phyloP scores from a whole-genome alignment of 2,329 filamentous ascomycete genomes.

The Colletotrichum sp. region DNA sequence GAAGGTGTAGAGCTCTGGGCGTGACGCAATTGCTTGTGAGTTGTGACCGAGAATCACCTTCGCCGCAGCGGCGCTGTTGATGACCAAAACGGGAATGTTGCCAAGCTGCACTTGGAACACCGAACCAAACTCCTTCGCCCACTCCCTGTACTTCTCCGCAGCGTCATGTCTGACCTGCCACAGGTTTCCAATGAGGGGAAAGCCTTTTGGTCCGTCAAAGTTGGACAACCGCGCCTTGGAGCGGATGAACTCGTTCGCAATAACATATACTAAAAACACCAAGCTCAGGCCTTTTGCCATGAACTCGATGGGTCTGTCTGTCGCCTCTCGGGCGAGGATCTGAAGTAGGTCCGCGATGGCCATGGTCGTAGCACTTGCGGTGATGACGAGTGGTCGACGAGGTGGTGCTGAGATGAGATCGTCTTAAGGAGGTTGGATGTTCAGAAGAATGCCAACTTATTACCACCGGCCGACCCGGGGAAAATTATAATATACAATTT shows the following conservation, averaged over 20 bases:
- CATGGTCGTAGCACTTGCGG: conserved; percentile 20
- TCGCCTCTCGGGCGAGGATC: conserved; percentile 19
- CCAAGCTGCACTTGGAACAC: conserved; percentile 39
- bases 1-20: conserved; percentile 68
- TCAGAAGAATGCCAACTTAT: neutral
- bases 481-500: neutral
- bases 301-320: conserved; percentile 25
- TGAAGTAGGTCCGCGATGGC: conserved; percentile 28
- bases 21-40: conserved; percentile 68
- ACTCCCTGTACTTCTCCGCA: conserved; percentile 30
- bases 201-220: conserved; percentile 51
- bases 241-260: conserved; percentile 53
- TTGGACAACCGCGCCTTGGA: conserved; percentile 45
- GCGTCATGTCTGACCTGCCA: conserved; percentile 57
- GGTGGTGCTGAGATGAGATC: neutral
- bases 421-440: neutral
- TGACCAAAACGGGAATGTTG: conserved; percentile 66
- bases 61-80: conserved; percentile 70
- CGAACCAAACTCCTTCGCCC: conserved; percentile 31
- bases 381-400: neutral
- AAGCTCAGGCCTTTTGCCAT: neutral
- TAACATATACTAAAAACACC: conserved; percentile 45
- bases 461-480: neutral
- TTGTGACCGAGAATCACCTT: conserved; percentile 70
- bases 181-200: conserved; percentile 61